A percentile compares a stretch with the other conserved stretches of the same genome.
Evolutionary conservation across 192 early-diverging fungal species (phyloP).

Genomic region (Gamsiella multidivaricata): DNA sequence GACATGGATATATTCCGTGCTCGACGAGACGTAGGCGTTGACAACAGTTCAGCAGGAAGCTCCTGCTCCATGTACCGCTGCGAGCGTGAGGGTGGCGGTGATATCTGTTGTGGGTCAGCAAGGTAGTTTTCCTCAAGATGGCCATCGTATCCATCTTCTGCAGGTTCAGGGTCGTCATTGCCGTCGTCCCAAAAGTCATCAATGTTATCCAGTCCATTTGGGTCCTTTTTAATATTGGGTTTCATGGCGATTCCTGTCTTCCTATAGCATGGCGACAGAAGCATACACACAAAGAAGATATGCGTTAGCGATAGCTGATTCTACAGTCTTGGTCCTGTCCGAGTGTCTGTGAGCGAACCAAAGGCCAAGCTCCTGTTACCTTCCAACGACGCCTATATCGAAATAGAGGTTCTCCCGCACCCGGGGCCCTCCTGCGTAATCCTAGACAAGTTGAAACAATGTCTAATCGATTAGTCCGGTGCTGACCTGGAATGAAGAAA

Average conservation of each 20-base stretch:
- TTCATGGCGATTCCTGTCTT: slow-evolving; percentile 52
- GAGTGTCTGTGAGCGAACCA: neutral
- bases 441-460: too few relatives aligned
- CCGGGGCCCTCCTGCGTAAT: slow-evolving; percentile 12
- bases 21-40: slow-evolving; percentile 36
- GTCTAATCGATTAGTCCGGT: too few relatives aligned
- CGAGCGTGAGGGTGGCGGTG: neutral
- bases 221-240: slow-evolving; percentile 46
- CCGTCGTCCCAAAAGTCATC: slow-evolving; percentile 50
- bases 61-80: slow-evolving; percentile 26
- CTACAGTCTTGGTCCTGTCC: neutral
- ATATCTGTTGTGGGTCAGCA: neutral
- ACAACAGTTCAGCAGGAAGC: slow-evolving; percentile 26
- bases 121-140: neutral
- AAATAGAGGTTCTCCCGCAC: slow-evolving; percentile 13
- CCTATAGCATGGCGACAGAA: neutral
- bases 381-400: slow-evolving; percentile 39
- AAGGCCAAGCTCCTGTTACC: slow-evolving; percentile 9
- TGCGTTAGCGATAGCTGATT: neutral
- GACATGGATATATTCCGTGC: slow-evolving; percentile 12
- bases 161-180: neutral
- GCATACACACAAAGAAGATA: neutral
- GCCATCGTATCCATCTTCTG: neutral
- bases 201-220: slow-evolving; percentile 47
- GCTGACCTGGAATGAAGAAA: too few relatives aligned